A percentile compares a stretch with the other conserved stretches of the same genome.
Conservation (phyloP, 1,284 basidiomycete genomes). For the Ganoderma lingzhi region DNA sequence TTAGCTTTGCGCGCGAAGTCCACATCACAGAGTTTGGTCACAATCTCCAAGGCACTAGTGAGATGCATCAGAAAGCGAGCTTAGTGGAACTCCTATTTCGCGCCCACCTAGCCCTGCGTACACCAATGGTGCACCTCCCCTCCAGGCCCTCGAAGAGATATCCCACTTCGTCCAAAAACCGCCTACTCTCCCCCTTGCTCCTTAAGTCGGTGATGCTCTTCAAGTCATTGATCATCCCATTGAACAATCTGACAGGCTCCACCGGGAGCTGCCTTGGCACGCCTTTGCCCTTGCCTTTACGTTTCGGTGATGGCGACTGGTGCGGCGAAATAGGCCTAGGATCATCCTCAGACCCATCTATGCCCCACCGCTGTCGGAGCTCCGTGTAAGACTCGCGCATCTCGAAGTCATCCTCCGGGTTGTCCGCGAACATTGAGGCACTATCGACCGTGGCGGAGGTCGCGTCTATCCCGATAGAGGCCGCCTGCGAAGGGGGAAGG, state of each 20-base stretch:
- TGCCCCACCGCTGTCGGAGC: constrained; percentile 74
- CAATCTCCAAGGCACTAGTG: constrained; percentile 74
- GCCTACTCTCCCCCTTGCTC: constrained; percentile 78
- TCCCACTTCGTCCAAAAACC: constrained; percentile 82
- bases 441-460: constrained; percentile 35
- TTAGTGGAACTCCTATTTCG: too few relatives aligned
- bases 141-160: constrained; percentile 83
- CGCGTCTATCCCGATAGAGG: constrained; percentile 35
- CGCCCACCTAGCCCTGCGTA: constrained; percentile 70
- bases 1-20: constrained; percentile 81
- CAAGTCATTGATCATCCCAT: constrained; percentile 74
- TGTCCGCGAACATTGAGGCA: constrained; percentile 31
- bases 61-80: background rate
- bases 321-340: constrained; percentile 50
- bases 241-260: constrained; percentile 39
- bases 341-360: constrained; percentile 78
- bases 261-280: constrained; percentile 29
- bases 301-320: constrained; percentile 37
- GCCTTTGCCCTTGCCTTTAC: constrained; percentile 44
- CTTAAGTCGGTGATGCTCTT: constrained; percentile 83
- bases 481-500: constrained; percentile 49
- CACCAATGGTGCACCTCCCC: constrained; percentile 53
- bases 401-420: constrained; percentile 62
- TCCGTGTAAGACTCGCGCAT: constrained; percentile 73
- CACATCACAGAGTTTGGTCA: constrained; percentile 71